A percentile compares a stretch with the other conserved stretches of the same genome.
phyloP scores from a whole-genome alignment of 179 eudicot species.

The Silene coronaria region DNA sequence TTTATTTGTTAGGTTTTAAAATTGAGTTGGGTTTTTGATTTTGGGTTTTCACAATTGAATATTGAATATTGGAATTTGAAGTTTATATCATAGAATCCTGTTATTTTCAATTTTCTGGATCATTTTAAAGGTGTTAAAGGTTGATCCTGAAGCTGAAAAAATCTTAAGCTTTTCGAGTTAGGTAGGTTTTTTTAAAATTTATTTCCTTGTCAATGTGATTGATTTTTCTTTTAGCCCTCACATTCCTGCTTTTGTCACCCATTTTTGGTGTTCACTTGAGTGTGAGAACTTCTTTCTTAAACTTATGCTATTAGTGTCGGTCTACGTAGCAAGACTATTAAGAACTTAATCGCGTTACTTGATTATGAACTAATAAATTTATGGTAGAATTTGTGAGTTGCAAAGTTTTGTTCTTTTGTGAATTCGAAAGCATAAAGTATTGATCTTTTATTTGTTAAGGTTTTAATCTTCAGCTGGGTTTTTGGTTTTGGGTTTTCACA shows the following conservation, averaged over 20 bases:
- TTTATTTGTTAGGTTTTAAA: not conserved
- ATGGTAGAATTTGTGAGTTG: not conserved
- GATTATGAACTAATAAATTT: not conserved
- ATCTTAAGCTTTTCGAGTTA: slow-evolving; percentile 8
- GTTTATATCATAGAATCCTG: not conserved
- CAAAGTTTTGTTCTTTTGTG: slow-evolving; percentile 8
- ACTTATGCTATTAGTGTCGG: not conserved
- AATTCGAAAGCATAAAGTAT: too few relatives aligned
- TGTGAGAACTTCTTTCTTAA: not conserved
- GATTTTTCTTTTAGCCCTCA: not conserved
- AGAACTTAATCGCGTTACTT: not conserved
- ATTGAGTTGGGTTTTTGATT: not conserved
- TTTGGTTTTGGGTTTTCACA: not conserved
- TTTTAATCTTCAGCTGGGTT: not conserved
- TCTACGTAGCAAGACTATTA: not conserved
- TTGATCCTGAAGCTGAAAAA: slow-evolving; percentile 8
- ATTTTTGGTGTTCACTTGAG: not conserved
- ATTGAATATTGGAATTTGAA: not conserved
- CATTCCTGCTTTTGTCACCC: not conserved
- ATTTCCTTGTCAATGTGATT: not conserved
- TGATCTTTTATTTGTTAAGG: not conserved
- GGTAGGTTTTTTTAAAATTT: slow-evolving; percentile 4
- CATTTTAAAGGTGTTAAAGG: not conserved
- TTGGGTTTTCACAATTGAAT: not conserved
- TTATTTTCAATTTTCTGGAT: not conserved